Percentiles rank a stretch among this genome's conserved stretches.
These are phyloP conservation scores for Irpex lacteus DNA, from an alignment of 1,284 basidiomycete species.

Conservation along the genomic window DNA sequence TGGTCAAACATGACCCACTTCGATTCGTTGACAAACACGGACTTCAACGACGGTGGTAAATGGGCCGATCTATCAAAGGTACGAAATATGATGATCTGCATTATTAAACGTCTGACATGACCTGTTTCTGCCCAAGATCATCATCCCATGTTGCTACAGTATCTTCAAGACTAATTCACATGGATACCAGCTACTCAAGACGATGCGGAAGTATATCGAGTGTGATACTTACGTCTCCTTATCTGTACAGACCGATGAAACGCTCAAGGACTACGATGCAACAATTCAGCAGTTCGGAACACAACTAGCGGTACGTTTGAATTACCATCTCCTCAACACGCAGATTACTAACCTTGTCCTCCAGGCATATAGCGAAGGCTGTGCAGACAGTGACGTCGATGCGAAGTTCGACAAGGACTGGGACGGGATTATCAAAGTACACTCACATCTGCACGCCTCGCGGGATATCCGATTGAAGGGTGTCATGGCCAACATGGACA, in stretches of 20 bases:
- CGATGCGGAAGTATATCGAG: slow-evolving; percentile 15
- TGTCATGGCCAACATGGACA: no score
- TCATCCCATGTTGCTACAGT: slow-evolving; percentile 11
- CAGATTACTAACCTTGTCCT: neutral
- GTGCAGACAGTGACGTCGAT: no score
- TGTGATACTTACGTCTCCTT: slow-evolving; percentile 17
- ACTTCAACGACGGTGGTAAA: slow-evolving; percentile 37
- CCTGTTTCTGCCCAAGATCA: slow-evolving; percentile 1
- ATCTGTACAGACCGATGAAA: slow-evolving; percentile 19
- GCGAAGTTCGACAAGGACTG: no score
- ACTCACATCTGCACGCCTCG: no score
- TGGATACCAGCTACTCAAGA: slow-evolving; percentile 16
- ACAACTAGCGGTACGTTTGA: neutral
- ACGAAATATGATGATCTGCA: neutral
- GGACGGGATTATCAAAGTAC: no score
- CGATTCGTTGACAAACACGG: slow-evolving; percentile 22
- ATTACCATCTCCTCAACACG: neutral
- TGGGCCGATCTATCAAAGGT: slow-evolving; percentile 39
- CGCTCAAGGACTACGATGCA: slow-evolving; percentile 12
- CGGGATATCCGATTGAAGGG: no score
- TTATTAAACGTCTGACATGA: neutral
- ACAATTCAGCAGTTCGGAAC: slow-evolving; percentile 7
- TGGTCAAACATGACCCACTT: slow-evolving; percentile 39
- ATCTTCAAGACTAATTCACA: neutral
- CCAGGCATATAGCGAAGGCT: no score